Evolutionary conservation across 306 rosid genomes (phyloP).

Genomic region (Fragaria iinumae): DNA sequence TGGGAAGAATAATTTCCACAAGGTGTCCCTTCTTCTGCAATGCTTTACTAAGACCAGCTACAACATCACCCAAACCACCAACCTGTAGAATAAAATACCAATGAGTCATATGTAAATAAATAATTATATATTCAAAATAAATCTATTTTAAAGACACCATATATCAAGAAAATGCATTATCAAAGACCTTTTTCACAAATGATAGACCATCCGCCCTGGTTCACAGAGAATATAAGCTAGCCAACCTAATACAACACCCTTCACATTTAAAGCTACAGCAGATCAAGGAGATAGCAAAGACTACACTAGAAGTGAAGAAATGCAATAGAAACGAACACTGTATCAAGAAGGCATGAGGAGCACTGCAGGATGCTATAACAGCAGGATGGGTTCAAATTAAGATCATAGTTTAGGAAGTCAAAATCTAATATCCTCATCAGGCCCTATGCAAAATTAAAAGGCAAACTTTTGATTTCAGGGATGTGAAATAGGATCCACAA

Average conservation of each 20-base stretch:
- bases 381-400: not conserved
- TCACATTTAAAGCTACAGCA: not conserved
- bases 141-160: not conserved
- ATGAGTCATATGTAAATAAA: not conserved
- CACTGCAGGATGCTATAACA: not conserved
- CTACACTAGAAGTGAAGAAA: not conserved
- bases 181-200: not conserved
- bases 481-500: not conserved
- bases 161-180: not conserved
- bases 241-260: not conserved
- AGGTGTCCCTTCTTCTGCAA: constrained; percentile 92
- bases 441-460: not conserved
- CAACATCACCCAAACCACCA: constrained; percentile 96
- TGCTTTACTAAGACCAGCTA: constrained; percentile 86
- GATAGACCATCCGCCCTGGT: not conserved
- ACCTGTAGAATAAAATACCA: constrained; percentile 51
- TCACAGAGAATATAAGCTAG: constrained; percentile 3
- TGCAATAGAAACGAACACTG: not conserved
- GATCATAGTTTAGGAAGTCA: not conserved
- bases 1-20: constrained; percentile 91
- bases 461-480: not conserved
- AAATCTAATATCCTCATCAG: not conserved
- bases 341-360: not conserved
- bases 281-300: not conserved
- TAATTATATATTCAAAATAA: not conserved